Base-by-base conservation (phyloP, 495 filamentous ascomycete genomes). In the Xylaria sp. region DNA sequence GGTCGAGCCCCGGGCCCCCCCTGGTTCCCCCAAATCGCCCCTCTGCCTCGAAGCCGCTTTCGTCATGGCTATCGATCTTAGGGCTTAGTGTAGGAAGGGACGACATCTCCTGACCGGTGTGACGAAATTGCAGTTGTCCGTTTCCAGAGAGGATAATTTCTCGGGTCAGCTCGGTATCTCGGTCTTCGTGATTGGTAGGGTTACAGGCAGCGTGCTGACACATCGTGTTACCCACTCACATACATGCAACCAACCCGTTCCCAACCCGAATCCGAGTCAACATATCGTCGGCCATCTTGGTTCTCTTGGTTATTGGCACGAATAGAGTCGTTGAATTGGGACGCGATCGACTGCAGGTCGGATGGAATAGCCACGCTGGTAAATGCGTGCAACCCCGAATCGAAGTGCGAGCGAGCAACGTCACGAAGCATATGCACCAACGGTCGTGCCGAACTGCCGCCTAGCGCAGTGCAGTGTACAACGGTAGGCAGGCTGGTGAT, bases 151-250 rank as follows among this genome's bases (percentile, higher is more conserved):
- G 43, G 29, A 41, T 40, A 3, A 58, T 37, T 24, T 41, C 53
- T 63, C 70, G 75, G 69, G 50, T 52, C 57, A 61, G 35, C 37
- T 75, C 75, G 75, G 75, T 53, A 72, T 68, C 64, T 74, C 73
- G 75, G 75, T 4, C 50, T 73, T 71, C 61, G 24, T 72, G n/a
- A 55, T 46, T 58, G 55, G 43, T 21, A 19, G 21, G n/a, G 37
- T 59, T 43, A n/a, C 66, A 69, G n/a, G 24, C 24, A 48, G 21
- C 15, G 24, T 68, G 48, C 44, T 37, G 19, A 24, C 19, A 29
- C 31, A 21, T 37, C 17, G 3, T 37, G 35, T 62, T 43, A 43
- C 59, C 59, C 57, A 59, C 57, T 21, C 21, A 15, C 52, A 15
- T 2, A 29, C 19, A 0, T 58, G 31, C 55, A 59, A 37, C 33